Evolutionary conservation across 495 filamentous ascomycete genomes (phyloP).

Genomic region (Xylaria curta): DNA sequence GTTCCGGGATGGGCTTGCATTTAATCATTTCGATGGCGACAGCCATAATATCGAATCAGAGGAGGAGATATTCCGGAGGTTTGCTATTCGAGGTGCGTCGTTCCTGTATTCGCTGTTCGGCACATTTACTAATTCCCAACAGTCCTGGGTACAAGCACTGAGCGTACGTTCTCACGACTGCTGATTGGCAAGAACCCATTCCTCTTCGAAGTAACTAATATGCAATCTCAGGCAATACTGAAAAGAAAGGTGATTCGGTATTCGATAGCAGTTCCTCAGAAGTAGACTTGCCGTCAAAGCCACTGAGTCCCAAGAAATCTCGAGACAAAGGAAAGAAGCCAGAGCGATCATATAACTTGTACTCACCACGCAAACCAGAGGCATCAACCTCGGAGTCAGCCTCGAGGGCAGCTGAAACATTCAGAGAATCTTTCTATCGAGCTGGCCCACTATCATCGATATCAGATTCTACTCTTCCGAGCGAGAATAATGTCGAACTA

Average conservation of each 20-base stretch:
- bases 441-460: neutral
- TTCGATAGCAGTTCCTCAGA: conserved; percentile 10
- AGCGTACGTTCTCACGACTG: conserved; percentile 5
- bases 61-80: conserved; percentile 11
- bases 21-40: conserved; percentile 6
- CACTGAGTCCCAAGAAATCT: conserved; percentile 13
- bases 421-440: conserved; percentile 17
- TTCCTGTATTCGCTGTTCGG: neutral
- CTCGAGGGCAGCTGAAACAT: neutral
- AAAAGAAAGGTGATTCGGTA: neutral
- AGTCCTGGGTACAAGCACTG: neutral
- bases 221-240: conserved; percentile 11
- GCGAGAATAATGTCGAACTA: neutral
- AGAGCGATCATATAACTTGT: neutral
- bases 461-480: neutral
- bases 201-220: neutral
- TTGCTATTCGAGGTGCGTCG: conserved; percentile 14
- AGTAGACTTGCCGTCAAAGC: neutral
- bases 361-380: neutral
- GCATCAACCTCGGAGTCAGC: conserved; percentile 8
- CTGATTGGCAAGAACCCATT: neutral
- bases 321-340: conserved; percentile 18
- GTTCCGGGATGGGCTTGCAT: conserved; percentile 13
- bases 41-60: conserved; percentile 10
- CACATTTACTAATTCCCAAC: neutral